A percentile compares a stretch with the other conserved stretches of the same genome.
phyloP scores from a whole-genome alignment of 345 rosid genomes.

The Bruguiera parviflora region DNA sequence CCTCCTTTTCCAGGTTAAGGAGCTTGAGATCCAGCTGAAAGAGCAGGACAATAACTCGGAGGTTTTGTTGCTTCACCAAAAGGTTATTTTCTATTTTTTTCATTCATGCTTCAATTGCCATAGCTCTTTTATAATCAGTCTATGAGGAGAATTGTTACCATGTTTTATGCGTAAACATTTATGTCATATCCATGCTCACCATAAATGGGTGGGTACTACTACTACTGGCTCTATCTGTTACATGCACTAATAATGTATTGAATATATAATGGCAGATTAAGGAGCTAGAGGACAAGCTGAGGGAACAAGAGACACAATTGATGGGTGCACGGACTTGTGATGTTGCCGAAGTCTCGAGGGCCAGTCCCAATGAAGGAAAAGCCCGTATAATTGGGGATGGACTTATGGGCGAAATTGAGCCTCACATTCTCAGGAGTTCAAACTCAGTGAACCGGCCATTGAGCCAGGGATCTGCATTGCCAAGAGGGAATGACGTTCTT shows the following conservation, averaged over 20 bases:
- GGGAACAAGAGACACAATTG: constrained; percentile 61
- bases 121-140: not conserved
- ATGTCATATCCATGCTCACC: too few species aligned
- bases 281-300: constrained; percentile 73
- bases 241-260: too few species aligned
- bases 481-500: constrained; percentile 33
- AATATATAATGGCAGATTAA: constrained; percentile 47
- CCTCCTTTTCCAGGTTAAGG: constrained; percentile 48
- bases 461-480: constrained; percentile 37
- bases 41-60: constrained; percentile 53
- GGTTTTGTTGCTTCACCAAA: constrained; percentile 42
- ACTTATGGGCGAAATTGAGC: constrained; percentile 43
- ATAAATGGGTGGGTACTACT: too few species aligned
- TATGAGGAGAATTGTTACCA: constrained; percentile 9
- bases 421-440: constrained; percentile 57
- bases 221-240: too few species aligned
- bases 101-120: too few species aligned
- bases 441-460: constrained; percentile 48
- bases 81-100: constrained; percentile 33
- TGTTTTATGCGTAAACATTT: too few species aligned
- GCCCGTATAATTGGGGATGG: constrained; percentile 39
- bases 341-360: constrained; percentile 28
- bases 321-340: constrained; percentile 37
- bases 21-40: constrained; percentile 56
- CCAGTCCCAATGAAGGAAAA: constrained; percentile 56